phyloP scores from a whole-genome alignment of 345 rosid genomes.

The Hibiscus trionum region DNA sequence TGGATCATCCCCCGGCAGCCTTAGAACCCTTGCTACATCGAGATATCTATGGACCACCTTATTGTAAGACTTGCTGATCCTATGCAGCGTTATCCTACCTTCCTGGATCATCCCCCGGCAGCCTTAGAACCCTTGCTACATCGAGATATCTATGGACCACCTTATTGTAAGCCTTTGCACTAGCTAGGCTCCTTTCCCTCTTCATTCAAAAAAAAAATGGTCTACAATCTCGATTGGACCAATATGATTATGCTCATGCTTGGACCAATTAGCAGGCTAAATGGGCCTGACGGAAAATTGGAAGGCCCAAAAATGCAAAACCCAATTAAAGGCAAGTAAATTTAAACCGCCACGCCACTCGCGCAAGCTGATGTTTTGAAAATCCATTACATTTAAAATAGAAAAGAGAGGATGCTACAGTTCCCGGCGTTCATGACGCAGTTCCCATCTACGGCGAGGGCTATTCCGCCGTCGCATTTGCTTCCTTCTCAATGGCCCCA shows the following conservation, averaged over 20 bases:
- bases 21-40: too few relatives aligned
- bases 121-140: too few relatives aligned
- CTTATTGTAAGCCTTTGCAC: too few relatives aligned
- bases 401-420: slow-evolving; percentile 52
- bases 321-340: background rate
- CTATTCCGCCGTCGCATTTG: slow-evolving; percentile 54
- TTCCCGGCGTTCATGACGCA: slow-evolving; percentile 69
- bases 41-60: too few relatives aligned
- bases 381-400: background rate
- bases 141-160: too few relatives aligned
- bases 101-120: too few relatives aligned
- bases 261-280: background rate
- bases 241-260: background rate
- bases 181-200: too few relatives aligned
- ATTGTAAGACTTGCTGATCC: too few relatives aligned
- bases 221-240: too few relatives aligned
- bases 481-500: slow-evolving; percentile 73
- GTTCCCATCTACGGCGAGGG: slow-evolving; percentile 32
- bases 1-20: too few relatives aligned
- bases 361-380: background rate
- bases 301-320: background rate
- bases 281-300: background rate
- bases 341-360: background rate
- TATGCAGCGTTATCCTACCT: too few relatives aligned
- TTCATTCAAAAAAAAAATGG: too few relatives aligned